Conservation (phyloP, 108 stramenopile genomes). For the Nitzschia sp. region DNA sequence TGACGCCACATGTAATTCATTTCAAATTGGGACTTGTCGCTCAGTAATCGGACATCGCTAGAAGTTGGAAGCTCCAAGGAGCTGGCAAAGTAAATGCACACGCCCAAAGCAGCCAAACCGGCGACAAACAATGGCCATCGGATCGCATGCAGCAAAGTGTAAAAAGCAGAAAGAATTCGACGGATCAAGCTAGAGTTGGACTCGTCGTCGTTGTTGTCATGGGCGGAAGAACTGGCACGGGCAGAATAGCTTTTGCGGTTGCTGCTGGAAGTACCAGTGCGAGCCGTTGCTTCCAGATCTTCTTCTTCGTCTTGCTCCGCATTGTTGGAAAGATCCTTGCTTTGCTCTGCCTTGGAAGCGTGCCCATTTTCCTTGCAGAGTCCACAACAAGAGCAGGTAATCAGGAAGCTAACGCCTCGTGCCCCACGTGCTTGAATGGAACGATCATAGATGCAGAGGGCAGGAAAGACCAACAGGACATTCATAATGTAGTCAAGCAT, state of each 20-base stretch:
- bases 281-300: constrained; percentile 4
- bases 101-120: constrained; percentile 15
- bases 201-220: neutral
- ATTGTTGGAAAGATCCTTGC: neutral
- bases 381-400: neutral
- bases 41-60: constrained; percentile 40
- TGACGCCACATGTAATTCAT: constrained; percentile 34
- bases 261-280: neutral
- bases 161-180: constrained; percentile 29
- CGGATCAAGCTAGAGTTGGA: constrained; percentile 26
- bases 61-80: constrained; percentile 32
- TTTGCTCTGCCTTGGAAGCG: neutral
- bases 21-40: constrained; percentile 23
- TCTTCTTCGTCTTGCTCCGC: constrained; percentile 15
- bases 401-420: neutral
- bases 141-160: constrained; percentile 29
- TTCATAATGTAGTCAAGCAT: constrained; percentile 49
- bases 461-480: constrained; percentile 51
- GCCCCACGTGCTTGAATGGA: neutral
- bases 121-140: constrained; percentile 37
- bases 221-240: neutral
- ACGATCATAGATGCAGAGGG: constrained; percentile 52
- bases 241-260: neutral
- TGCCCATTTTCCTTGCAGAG: neutral
- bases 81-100: constrained; percentile 31